These are phyloP conservation scores for Oryza meridionalis DNA, from an alignment of 176 grass and related monocot genomes.

Conservation along the genomic window DNA sequence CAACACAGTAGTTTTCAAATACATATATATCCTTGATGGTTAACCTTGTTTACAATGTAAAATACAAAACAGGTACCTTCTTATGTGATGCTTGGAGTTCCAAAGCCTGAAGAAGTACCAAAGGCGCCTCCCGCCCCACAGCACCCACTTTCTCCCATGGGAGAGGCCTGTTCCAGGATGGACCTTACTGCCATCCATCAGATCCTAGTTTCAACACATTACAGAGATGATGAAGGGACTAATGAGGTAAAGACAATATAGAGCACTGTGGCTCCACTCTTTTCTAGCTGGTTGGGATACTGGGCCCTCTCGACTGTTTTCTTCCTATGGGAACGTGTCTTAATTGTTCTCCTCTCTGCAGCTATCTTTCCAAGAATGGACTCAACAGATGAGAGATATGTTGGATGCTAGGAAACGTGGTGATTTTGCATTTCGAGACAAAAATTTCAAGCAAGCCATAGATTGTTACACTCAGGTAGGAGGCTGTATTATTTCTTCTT, in stretches of 20 bases:
- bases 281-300: neutral
- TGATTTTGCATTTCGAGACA: constrained; percentile 83
- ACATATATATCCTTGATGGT: constrained; percentile 23
- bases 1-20: neutral
- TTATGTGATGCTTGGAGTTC: constrained; percentile 64
- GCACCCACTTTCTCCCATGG: constrained; percentile 74
- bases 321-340: neutral
- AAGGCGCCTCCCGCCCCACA: constrained; percentile 47
- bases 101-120: constrained; percentile 44
- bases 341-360: constrained; percentile 40
- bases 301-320: neutral
- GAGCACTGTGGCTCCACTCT: constrained; percentile 1
- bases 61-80: constrained; percentile 73
- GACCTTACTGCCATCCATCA: constrained; percentile 87
- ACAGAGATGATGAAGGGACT: constrained; percentile 87
- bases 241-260: constrained; percentile 74
- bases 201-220: constrained; percentile 74
- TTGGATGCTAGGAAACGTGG: constrained; percentile 86
- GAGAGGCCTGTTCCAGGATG: constrained; percentile 88
- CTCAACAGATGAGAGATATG: constrained; percentile 98
- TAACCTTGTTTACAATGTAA: neutral
- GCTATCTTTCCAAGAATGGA: constrained; percentile 99
- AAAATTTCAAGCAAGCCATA: constrained; percentile 85
- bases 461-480: constrained; percentile 89
- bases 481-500: neutral